Evolutionary conservation across 2,329 filamentous ascomycete species (phyloP), one percentile per base, ranked within the genome.

Genomic region (Claviceps fusiformis): DNA sequence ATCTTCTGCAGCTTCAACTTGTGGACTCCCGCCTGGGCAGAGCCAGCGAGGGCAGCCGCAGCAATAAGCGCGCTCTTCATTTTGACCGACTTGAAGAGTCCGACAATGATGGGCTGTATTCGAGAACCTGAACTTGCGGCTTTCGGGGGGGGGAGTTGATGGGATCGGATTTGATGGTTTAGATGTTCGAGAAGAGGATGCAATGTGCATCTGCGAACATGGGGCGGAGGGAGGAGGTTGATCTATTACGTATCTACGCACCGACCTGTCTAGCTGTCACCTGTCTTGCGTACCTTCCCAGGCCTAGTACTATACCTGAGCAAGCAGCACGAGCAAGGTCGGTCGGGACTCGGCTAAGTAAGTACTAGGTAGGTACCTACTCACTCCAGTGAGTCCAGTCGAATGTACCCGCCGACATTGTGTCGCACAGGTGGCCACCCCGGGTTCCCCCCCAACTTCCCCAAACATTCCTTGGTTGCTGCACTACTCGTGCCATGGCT

Each of bases 1-100:
- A 97, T 77, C 86, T 98, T 98, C 81, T 96, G 87, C 67, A 98
- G 85, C 81, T 95, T 93, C 81, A 96, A 86, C 80, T 89, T 95
- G 83, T 97, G 89, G 62, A 95, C 79, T 66, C 84, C 89, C 64
- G 89, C 92, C 69, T 87, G 81, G 69, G 87, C 87, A 70, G 86
- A 83, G 77, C 87, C 87, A 67, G 91, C 79, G 78, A 95, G 82
- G 76, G 85, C 79, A 67, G 85, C 83, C 74, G 89, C 85, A 70
- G 89, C 78, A 68, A 95, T 73, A 67, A 90, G 76, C 74, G 85
- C 77, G 72, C 83, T 83, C 85, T 95, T 96, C 92, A 96, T 97
- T 72, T 63, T 78, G 73, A 71, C 70, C 70, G 55, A 44, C 50
- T 62, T 31, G 54, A 10, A 8, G 19, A 27, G 13, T 43, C 11